Base-by-base conservation (phyloP, 192 early-diverging fungal genomes). In the Linnemannia hyalina region DNA sequence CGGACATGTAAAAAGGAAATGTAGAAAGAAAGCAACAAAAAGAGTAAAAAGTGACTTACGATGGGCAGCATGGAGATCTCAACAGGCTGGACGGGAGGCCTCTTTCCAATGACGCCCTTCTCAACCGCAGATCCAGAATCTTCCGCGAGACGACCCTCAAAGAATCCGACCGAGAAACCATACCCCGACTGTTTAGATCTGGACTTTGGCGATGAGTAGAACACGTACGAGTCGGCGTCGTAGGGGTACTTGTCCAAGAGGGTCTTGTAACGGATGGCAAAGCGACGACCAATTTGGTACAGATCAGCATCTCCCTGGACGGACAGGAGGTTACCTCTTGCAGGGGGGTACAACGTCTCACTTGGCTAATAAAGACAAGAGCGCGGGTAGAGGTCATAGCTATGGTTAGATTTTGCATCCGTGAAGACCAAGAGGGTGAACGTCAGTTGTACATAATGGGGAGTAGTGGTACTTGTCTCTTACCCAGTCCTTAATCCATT, bases 171-270 rank as follows among this genome's bases (percentile, higher is more conserved):
- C 4, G 84, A 81, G 32, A 77, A 81, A 0, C 38, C 80, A 54
- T 74, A 80, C 0, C 70, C 78, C 0, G 84, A 86, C 41, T 86
- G 84, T 8, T 63, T 77, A 49, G 79, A 78, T 78, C 84, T 38
- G 3, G 84, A 77, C n/a, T 81, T 81, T 44, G 46, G 47, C 6
- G 84, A 86, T 54, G 69, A 69, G 15, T 42, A 47, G 42, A 86
- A 78, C 11, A 71, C 49, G 36, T 77, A 86, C 0, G 79, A 77
- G 9, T 73, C 75, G 32, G 84, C 84, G 23, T 86, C 79, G 46
- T 86, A 86, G 4, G 79, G 79, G 55, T 86, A 78, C 18, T 52
- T 70, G 65, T 86, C 79, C 72, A 86, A 71, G 29, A 81, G 73
- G 2, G 47, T 65, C 44, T 74, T 38, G 44, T 86, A 86, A 8